phyloP scores from a whole-genome alignment of 1,284 basidiomycete genomes.

The Leccinum subrobustum region DNA sequence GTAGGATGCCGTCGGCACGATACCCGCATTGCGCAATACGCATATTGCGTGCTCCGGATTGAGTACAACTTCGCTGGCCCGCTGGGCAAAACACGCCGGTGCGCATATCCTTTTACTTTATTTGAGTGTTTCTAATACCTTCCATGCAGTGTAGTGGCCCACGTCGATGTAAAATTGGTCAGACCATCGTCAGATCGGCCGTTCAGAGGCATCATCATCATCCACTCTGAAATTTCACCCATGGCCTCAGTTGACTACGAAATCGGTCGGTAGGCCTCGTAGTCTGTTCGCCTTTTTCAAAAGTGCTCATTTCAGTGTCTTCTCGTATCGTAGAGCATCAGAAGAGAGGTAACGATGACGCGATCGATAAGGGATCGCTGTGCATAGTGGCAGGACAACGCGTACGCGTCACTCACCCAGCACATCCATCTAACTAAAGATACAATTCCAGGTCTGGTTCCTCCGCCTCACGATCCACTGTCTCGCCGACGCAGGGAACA shows the following conservation, averaged over 20 bases:
- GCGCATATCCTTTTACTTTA: too few species aligned
- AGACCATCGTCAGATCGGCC: slow-evolving; percentile 68
- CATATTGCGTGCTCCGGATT: too few species aligned
- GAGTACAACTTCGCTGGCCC: too few species aligned
- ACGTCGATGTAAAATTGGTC: slow-evolving; percentile 69
- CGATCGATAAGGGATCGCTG: slow-evolving; percentile 91
- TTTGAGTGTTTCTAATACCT: too few species aligned
- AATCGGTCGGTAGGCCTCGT: slow-evolving; percentile 70
- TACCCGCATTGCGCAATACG: too few species aligned
- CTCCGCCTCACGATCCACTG: slow-evolving; percentile 88
- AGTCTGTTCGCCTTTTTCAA: neutral
- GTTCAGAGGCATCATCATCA: slow-evolving; percentile 74
- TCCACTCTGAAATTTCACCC: slow-evolving; percentile 91
- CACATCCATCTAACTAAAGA: neutral
- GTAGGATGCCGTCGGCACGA: too few species aligned
- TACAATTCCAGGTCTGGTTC: slow-evolving; percentile 81
- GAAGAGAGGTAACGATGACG: slow-evolving; percentile 50
- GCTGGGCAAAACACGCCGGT: too few species aligned
- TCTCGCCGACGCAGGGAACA: slow-evolving; percentile 86
- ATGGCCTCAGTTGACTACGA: slow-evolving; percentile 95
- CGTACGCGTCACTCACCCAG: slow-evolving; percentile 43
- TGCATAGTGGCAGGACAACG: slow-evolving; percentile 93
- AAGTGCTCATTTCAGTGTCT: neutral
- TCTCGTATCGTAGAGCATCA: slow-evolving; percentile 56
- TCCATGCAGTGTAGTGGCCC: slow-evolving; percentile 72